Conservation (phyloP, 2,329 filamentous ascomycete genomes). For the Teratosphaeriaceae sp. region DNA sequence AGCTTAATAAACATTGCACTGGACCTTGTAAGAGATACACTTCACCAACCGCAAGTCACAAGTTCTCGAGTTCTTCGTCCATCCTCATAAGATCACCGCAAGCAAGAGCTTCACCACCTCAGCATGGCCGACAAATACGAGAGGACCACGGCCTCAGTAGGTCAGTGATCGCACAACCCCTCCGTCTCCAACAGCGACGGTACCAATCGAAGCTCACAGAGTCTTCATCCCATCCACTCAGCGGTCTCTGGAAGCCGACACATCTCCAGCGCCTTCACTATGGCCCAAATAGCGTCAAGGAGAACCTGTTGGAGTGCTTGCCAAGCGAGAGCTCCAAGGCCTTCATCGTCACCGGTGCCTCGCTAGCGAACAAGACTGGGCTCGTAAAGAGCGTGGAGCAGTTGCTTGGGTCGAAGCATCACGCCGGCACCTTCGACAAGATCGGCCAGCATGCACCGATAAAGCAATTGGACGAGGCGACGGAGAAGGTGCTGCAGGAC, state of each 20-base stretch:
- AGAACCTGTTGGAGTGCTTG: constrained; percentile 41
- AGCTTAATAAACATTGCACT: no score
- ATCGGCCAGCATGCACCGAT: constrained; percentile 52
- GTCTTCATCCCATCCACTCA: constrained; percentile 37
- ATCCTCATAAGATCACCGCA: no score
- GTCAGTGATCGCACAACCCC: constrained; percentile 9
- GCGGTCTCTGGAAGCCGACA: constrained; percentile 46
- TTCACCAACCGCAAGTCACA: no score
- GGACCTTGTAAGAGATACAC: no score
- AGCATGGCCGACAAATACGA: constrained; percentile 10
- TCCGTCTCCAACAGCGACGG: constrained; percentile 17
- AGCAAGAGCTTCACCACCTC: no score
- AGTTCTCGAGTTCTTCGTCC: no score
- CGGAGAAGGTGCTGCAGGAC: constrained; percentile 40
- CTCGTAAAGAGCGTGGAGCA: constrained; percentile 47
- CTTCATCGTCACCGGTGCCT: constrained; percentile 51
- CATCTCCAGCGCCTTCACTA: constrained; percentile 47
- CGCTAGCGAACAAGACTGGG: constrained; percentile 47
- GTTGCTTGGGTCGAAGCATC: constrained; percentile 41
- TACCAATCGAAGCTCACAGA: constrained; percentile 36
- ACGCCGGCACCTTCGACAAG: constrained; percentile 49
- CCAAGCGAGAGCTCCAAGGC: constrained; percentile 43
- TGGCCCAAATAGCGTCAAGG: constrained; percentile 41
- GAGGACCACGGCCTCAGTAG: constrained; percentile 8
- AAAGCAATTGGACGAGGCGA: constrained; percentile 48